Conservation (phyloP, 129 eudicot genomes). For the Flaveria robusta region DNA sequence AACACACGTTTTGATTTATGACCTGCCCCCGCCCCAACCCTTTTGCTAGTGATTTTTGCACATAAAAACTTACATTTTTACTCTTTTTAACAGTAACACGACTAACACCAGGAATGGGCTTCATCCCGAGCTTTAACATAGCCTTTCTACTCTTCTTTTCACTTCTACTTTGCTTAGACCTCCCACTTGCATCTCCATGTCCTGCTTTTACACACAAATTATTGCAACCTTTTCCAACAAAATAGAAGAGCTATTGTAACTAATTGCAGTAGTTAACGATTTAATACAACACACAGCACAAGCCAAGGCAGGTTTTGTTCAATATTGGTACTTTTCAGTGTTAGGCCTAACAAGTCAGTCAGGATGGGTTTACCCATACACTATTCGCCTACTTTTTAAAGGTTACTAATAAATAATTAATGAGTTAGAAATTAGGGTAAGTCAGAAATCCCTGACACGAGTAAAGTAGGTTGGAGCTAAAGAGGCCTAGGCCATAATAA, state of each 20-base stretch:
- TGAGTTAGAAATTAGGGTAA: neutral
- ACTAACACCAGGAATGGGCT: slow-evolving; percentile 37
- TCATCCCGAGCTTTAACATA: slow-evolving; percentile 42
- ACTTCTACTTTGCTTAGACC: slow-evolving; percentile 40
- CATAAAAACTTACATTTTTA: slow-evolving; percentile 24
- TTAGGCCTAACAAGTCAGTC: neutral
- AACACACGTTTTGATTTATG: neutral
- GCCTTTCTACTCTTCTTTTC: slow-evolving; percentile 40
- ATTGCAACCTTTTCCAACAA: neutral
- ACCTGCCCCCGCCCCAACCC: neutral
- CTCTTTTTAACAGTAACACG: slow-evolving; percentile 36
- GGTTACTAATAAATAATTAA: neutral
- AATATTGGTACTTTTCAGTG: too few species aligned
- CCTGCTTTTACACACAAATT: slow-evolving; percentile 25
- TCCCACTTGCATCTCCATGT: slow-evolving; percentile 30
- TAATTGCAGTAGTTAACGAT: neutral
- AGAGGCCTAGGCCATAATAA: neutral
- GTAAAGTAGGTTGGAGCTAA: neutral
- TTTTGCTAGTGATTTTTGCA: neutral
- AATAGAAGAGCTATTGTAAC: neutral
- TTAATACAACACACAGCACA: neutral
- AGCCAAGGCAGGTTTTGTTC: neutral
- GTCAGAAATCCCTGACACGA: neutral
- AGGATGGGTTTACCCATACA: neutral
- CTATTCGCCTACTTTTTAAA: neutral